Evolutionary conservation across 2,329 filamentous ascomycete species (phyloP).

Genomic region (Fusarium tricinctum): DNA sequence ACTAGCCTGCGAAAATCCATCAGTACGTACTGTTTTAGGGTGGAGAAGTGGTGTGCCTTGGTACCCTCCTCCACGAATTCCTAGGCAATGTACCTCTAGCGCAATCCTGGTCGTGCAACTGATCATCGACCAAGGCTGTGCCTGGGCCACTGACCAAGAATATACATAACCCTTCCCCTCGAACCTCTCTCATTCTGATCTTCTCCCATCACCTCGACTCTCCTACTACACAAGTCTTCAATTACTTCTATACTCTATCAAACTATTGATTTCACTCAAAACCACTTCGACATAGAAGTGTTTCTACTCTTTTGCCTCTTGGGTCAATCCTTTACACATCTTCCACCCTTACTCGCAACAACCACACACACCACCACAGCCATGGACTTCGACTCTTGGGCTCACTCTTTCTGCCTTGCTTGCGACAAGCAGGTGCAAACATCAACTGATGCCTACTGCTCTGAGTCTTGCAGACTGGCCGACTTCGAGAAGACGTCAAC

Average conservation of each 20-base stretch:
- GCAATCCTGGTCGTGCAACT: constrained; percentile 46
- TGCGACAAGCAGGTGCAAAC: constrained; percentile 86
- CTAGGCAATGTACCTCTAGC: constrained; percentile 51
- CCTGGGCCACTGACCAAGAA: constrained; percentile 47
- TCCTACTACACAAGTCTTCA: constrained; percentile 36
- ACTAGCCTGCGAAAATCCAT: constrained; percentile 41
- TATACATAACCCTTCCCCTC: constrained; percentile 51
- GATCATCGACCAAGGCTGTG: constrained; percentile 52
- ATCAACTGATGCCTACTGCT: constrained; percentile 87
- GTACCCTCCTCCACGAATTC: constrained; percentile 51
- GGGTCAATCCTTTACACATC: constrained; percentile 23
- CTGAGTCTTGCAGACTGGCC: constrained; percentile 88
- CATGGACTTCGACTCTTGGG: constrained; percentile 77
- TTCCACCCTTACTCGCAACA: constrained; percentile 15
- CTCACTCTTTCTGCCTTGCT: constrained; percentile 91
- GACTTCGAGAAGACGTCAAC: constrained; percentile 82
- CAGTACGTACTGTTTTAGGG: constrained; percentile 35
- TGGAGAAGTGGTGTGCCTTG: constrained; percentile 45
- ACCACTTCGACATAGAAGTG: constrained; percentile 33
- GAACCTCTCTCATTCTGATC: constrained; percentile 35
- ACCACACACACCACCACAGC: constrained; percentile 49
- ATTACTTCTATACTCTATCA: constrained; percentile 38
- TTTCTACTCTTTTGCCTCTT: constrained; percentile 26
- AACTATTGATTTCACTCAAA: constrained; percentile 37
- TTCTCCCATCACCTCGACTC: constrained; percentile 42